These are phyloP conservation scores for Ceratocystis huliohia DNA, from an alignment of 2,329 filamentous ascomycete species.

Conservation along the genomic window DNA sequence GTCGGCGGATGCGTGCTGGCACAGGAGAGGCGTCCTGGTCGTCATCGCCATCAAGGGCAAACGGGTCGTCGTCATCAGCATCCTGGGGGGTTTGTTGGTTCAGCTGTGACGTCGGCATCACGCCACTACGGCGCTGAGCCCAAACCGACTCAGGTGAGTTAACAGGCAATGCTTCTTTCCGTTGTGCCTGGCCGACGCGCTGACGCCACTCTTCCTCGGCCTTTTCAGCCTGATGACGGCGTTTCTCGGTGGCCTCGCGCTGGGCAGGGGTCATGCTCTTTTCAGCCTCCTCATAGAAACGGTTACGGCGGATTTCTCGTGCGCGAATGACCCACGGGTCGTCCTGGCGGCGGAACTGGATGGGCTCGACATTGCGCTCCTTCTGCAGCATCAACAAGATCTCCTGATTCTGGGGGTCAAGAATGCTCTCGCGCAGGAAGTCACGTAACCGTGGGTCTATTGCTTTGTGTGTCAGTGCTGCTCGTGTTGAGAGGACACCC, in stretches of 20 bases:
- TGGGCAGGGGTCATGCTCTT: slow-evolving; percentile 18
- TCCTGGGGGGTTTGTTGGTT: too few species aligned
- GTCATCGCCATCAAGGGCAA: slow-evolving; percentile 15
- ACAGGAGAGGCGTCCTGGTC: slow-evolving; percentile 19
- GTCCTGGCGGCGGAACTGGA: slow-evolving; percentile 20
- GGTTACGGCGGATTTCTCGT: slow-evolving; percentile 19
- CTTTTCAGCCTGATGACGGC: slow-evolving; percentile 11
- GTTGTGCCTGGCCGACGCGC: not conserved
- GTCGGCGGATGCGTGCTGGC: slow-evolving; percentile 19
- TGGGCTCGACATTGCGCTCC: slow-evolving; percentile 17
- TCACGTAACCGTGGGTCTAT: slow-evolving; percentile 27
- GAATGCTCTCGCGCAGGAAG: slow-evolving; percentile 23
- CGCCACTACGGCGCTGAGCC: slow-evolving; percentile 15
- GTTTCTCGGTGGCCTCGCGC: slow-evolving; percentile 15
- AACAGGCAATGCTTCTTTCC: slow-evolving; percentile 3
- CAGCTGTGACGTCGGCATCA: too few species aligned
- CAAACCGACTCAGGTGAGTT: slow-evolving; percentile 17
- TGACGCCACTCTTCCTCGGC: slow-evolving; percentile 18
- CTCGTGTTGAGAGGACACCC: slow-evolving; percentile 25
- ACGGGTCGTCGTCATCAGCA: slow-evolving; percentile 18
- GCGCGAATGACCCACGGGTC: slow-evolving; percentile 19
- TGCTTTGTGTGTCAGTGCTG: slow-evolving; percentile 23
- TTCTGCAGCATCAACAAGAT: slow-evolving; percentile 21
- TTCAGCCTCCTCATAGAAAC: slow-evolving; percentile 19
- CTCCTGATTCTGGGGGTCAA: slow-evolving; percentile 20